These are phyloP conservation scores for Lipomyces lipofer DNA, from an alignment of 805 yeast genomes.

Conservation along the genomic window DNA sequence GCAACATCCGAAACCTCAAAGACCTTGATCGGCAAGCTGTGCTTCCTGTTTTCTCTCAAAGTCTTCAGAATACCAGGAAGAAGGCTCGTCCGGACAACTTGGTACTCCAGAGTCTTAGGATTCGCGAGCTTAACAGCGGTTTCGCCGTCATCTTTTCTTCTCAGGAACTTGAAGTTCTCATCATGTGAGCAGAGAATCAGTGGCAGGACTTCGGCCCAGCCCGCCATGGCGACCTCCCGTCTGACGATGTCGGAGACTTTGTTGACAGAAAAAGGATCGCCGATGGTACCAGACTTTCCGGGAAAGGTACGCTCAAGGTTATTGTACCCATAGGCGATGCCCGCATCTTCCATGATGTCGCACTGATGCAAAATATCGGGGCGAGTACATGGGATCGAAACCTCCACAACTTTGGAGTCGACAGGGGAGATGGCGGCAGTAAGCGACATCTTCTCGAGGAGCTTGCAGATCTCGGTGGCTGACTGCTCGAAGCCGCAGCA, in stretches of 20 bases:
- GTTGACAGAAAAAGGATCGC: conserved; percentile 86
- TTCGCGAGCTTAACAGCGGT: conserved; percentile 87
- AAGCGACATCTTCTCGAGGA: conserved; percentile 81
- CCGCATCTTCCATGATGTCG: conserved; percentile 98
- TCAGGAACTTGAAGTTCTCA: conserved; percentile 88
- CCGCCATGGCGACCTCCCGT: conserved; percentile 87
- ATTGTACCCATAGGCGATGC: conserved; percentile 92
- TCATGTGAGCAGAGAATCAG: conserved; percentile 94
- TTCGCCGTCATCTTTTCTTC: conserved; percentile 69
- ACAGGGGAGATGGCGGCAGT: conserved; percentile 54
- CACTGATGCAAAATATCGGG: conserved; percentile 95
- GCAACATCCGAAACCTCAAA: conserved; percentile 96
- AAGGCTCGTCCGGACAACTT: conserved; percentile 93
- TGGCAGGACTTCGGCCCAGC: conserved; percentile 95
- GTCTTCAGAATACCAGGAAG: conserved; percentile 95
- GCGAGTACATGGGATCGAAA: conserved; percentile 87
- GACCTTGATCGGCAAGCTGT: conserved; percentile 89
- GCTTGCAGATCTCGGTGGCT: conserved; percentile 63
- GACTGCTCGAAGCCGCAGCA: conserved; percentile 81
- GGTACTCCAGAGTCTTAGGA: conserved; percentile 95
- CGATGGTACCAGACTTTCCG: conserved; percentile 72
- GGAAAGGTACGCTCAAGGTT: conserved; percentile 80
- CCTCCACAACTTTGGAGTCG: conserved; percentile 56
- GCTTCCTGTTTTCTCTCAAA: conserved; percentile 92
- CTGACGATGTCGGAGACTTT: conserved; percentile 89